phyloP scores from a whole-genome alignment of 1,284 basidiomycete species.

The Irpex rosettiformis region DNA sequence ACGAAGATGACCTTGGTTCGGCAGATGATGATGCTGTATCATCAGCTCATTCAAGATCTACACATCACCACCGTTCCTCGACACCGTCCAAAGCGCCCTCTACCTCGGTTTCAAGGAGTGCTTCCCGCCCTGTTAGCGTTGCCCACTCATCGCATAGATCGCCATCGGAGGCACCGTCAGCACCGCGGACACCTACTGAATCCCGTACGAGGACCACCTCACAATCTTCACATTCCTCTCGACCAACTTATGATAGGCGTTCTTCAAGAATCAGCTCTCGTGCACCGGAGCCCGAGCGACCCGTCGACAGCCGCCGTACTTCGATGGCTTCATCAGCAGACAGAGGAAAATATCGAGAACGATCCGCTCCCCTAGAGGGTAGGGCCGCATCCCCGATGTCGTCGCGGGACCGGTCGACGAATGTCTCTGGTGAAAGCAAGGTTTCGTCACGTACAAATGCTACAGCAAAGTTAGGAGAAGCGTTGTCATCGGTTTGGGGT shows the following conservation, averaged over 20 bases:
- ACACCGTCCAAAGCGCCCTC: constrained; percentile 30
- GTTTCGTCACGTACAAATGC: constrained; percentile 27
- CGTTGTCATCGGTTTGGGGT: constrained; percentile 32
- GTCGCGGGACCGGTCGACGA: constrained; percentile 24
- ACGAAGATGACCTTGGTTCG: constrained; percentile 57
- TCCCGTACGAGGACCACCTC: constrained; percentile 11
- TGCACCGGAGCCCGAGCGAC: constrained; percentile 3
- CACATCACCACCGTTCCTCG: constrained; percentile 17
- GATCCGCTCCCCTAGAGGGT: constrained; percentile 5
- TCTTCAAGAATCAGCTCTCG: constrained; percentile 7
- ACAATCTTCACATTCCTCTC: constrained; percentile 15
- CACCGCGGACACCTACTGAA: constrained; percentile 6
- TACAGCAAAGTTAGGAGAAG: constrained; percentile 27
- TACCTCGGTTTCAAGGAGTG: constrained; percentile 3
- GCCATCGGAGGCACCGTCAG: constrained; percentile 8
- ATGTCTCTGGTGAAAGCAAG: constrained; percentile 27
- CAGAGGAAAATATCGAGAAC: constrained; percentile 28
- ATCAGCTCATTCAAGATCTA: constrained; percentile 22
- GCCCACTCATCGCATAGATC: constrained; percentile 7
- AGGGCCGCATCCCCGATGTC: constrained; percentile 16
- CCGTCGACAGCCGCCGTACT: constrained; percentile 14
- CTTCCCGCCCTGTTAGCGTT: constrained; percentile 8
- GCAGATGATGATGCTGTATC: constrained; percentile 30
- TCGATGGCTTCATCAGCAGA: constrained; percentile 15
- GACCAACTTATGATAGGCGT: constrained; percentile 10